Conservation (phyloP, 2,329 filamentous ascomycete genomes). For the Paramyrothecium sp. region DNA sequence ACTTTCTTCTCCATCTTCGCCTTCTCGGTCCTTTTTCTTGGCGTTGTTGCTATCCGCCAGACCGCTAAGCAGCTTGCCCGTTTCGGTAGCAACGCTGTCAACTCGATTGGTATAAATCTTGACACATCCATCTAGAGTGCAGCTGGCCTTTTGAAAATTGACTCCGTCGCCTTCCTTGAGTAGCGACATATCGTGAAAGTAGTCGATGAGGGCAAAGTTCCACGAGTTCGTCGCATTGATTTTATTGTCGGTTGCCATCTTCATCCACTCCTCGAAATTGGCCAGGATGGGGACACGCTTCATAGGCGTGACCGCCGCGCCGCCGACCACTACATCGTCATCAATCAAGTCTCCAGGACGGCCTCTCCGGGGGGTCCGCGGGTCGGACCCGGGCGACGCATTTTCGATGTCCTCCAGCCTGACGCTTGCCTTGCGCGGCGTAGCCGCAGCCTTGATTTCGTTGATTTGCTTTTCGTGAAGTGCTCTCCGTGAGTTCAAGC, state of each 20-base stretch:
- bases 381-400: constrained; percentile 54
- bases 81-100: constrained; percentile 97
- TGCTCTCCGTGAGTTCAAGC: constrained; percentile 83
- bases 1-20: constrained; percentile 66
- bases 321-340: constrained; percentile 65
- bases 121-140: constrained; percentile 94
- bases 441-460: constrained; percentile 74
- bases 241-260: constrained; percentile 99
- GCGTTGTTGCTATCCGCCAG: constrained; percentile 83
- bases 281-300: constrained; percentile 93
- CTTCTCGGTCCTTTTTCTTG: constrained; percentile 67
- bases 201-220: constrained; percentile 99
- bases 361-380: constrained; percentile 47
- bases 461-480: constrained; percentile 90
- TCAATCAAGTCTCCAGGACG: constrained; percentile 45
- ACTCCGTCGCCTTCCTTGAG: constrained; percentile 95
- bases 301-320: constrained; percentile 85
- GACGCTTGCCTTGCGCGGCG: constrained; percentile 62
- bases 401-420: constrained; percentile 59
- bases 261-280: constrained; percentile 99
- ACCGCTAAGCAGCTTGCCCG: constrained; percentile 89
- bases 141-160: constrained; percentile 98
- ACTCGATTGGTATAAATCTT: constrained; percentile 99
- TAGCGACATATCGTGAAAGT: constrained; percentile 98
- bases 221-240: constrained; percentile 98